Base-by-base conservation (phyloP, 495 filamentous ascomycete species). In the Aspergillus taichungensis region DNA sequence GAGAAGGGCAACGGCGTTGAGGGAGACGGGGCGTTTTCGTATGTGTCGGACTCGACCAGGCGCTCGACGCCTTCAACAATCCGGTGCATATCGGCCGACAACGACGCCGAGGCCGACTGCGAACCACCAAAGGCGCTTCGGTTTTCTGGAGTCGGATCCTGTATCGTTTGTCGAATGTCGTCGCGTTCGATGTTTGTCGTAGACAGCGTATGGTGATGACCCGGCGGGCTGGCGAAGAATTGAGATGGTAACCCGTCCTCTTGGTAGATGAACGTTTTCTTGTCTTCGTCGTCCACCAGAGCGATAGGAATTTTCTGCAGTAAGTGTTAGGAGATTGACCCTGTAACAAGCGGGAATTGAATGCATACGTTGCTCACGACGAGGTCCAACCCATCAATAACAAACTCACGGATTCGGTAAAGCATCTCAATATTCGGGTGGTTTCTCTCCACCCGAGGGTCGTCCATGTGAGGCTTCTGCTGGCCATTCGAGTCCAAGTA, bases 361-460 rank as follows among this genome's bases (percentile, higher is more conserved):
- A 9, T 18, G 47, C 62, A 31, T 62, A 77, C 75, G 47, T 77
- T 75, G 53, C 74, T 68, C 31, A 72, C 61, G 28, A 77, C 74
- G 10, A 86, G 60, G 43, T 72, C 64, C 28, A 84, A 60, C 12
- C 77, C 84, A 62, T 83, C 83, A 13, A 79, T 71, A 6, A 90
- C 67, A 24, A 89, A 70, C 49, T 82, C 82, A 28, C 73, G 72
- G 42, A 88, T 73, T 34, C 85, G 73, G 41, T 79, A 78, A 10
- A 84, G 69, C 80, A 83, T 85, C 61, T 90, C 85, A 37, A 78
- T 68, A 43, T 83, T 82, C 0, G 79, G 77, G 49, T 82, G 77
- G 40, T 71, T 71, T 47, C 77, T 69, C 49, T 81, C 72, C 18
- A 81, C 61, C 27, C 70, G 74, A 38, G 57, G 53, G 45, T 82